Evolutionary conservation across 2,329 filamentous ascomycete species (phyloP).

Genomic region (Lojkania enalia): DNA sequence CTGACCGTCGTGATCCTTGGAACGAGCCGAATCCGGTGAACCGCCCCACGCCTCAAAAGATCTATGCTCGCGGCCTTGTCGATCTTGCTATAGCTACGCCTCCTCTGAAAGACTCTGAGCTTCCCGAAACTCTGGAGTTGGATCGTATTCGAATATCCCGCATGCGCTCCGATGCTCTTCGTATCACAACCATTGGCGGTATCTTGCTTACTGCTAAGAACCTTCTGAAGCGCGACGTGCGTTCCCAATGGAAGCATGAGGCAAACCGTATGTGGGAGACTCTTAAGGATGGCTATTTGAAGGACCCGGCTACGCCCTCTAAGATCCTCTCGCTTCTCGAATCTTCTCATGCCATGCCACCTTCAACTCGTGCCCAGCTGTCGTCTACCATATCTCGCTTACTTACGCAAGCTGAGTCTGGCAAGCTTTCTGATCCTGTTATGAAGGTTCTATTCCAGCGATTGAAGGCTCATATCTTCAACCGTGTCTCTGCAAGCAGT

Average conservation of each 20-base stretch:
- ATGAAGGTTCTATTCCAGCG: conserved; percentile 70
- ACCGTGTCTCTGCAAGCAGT: conserved; percentile 65
- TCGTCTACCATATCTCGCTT: conserved; percentile 51
- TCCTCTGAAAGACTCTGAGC: conserved; percentile 55
- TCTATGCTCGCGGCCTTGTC: conserved; percentile 76
- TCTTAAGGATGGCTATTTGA: conserved; percentile 63
- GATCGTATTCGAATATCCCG: conserved; percentile 66
- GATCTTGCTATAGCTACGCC: conserved; percentile 72
- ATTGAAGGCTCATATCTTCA: conserved; percentile 67
- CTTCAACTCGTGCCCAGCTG: conserved; percentile 50
- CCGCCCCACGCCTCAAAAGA: conserved; percentile 67
- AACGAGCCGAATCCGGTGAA: conserved; percentile 59
- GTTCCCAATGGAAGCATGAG: conserved; percentile 75
- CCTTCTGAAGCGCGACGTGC: conserved; percentile 77
- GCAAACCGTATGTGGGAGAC: conserved; percentile 71
- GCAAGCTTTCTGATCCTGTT: conserved; percentile 61
- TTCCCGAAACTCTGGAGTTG: conserved; percentile 75
- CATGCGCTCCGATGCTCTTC: conserved; percentile 61
- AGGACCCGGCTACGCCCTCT: conserved; percentile 53
- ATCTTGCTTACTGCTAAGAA: conserved; percentile 82
- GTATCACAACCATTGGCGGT: conserved; percentile 72
- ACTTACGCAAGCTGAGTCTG: conserved; percentile 56
- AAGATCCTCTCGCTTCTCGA: conserved; percentile 55
- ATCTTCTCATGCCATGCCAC: conserved; percentile 54
- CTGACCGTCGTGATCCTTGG: conserved; percentile 68